Evolutionary conservation across 768 basidiomycete genomes (phyloP).

Genomic region (Cystofilobasidium bisporidii): DNA sequence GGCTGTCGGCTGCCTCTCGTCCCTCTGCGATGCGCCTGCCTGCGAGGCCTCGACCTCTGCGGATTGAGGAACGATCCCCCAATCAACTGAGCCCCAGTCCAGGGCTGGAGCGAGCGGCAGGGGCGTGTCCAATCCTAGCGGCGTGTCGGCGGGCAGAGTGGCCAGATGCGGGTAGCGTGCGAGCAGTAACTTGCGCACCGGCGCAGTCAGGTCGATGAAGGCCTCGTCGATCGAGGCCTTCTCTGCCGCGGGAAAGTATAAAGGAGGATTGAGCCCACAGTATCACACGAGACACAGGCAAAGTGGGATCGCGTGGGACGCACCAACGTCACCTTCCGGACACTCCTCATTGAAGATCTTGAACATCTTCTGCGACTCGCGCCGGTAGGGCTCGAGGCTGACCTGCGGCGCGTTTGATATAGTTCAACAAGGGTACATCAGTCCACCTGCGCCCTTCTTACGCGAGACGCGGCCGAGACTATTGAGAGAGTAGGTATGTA

Average conservation of each 20-base stretch:
- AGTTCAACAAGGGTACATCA: too few relatives aligned
- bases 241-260: constrained; percentile 49
- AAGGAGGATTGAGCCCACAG: neutral
- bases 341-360: constrained; percentile 69
- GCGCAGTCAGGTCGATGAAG: constrained; percentile 80
- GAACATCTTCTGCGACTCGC: constrained; percentile 81
- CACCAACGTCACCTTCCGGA: constrained; percentile 73
- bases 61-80: constrained; percentile 11
- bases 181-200: constrained; percentile 65
- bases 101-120: constrained; percentile 43
- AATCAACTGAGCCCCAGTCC: constrained; percentile 33
- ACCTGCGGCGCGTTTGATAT: too few relatives aligned
- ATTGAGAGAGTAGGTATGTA: constrained; percentile 38
- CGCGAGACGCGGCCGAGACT: too few relatives aligned
- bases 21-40: constrained; percentile 2
- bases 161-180: constrained; percentile 67
- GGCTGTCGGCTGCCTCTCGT: neutral
- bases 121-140: constrained; percentile 61
- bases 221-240: constrained; percentile 97
- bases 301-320: constrained; percentile 29
- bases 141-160: constrained; percentile 57
- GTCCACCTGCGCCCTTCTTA: too few relatives aligned
- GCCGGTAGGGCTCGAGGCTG: constrained; percentile 82
- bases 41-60: neutral
- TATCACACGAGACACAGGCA: neutral